Percentiles rank a stretch among this genome's conserved stretches.
These are phyloP conservation scores for Phellopilus nigrolimitatus DNA, from an alignment of 1,284 basidiomycete genomes.

Conservation along the genomic window DNA sequence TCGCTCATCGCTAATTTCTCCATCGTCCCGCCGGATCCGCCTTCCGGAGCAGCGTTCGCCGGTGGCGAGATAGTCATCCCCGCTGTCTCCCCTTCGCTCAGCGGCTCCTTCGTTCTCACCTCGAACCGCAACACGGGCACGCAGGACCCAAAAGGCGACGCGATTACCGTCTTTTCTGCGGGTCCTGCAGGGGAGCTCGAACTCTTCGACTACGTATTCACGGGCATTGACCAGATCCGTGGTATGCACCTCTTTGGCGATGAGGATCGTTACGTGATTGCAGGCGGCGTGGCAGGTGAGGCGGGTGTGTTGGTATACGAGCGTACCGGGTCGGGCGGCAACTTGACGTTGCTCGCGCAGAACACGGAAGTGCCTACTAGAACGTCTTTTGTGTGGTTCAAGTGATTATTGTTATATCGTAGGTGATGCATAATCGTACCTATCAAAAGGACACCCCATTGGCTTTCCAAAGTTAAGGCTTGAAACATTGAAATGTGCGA, in stretches of 20 bases:
- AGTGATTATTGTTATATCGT: too few relatives aligned
- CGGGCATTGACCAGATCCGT: conserved; percentile 58
- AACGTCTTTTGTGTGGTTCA: conserved; percentile 46
- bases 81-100: conserved; percentile 40
- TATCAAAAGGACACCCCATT: too few relatives aligned
- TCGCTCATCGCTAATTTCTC: conserved; percentile 48
- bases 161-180: conserved; percentile 56
- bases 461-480: too few relatives aligned
- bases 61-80: conserved; percentile 61
- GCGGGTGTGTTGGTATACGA: conserved; percentile 53
- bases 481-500: too few relatives aligned
- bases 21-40: conserved; percentile 49
- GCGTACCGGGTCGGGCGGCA: conserved; percentile 48
- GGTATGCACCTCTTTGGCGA: conserved; percentile 58
- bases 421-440: too few relatives aligned
- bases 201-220: conserved; percentile 51
- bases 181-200: conserved; percentile 26
- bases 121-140: conserved; percentile 62
- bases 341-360: conserved; percentile 45
- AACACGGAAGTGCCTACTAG: conserved; percentile 49
- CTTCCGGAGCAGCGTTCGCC: conserved; percentile 43
- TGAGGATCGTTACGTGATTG: conserved; percentile 50
- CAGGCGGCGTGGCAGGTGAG: conserved; percentile 43
- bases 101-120: conserved; percentile 54
- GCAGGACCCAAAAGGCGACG: conserved; percentile 49